phyloP scores from a whole-genome alignment of 1,284 basidiomycete genomes.

The Heterobasidion irregulare region DNA sequence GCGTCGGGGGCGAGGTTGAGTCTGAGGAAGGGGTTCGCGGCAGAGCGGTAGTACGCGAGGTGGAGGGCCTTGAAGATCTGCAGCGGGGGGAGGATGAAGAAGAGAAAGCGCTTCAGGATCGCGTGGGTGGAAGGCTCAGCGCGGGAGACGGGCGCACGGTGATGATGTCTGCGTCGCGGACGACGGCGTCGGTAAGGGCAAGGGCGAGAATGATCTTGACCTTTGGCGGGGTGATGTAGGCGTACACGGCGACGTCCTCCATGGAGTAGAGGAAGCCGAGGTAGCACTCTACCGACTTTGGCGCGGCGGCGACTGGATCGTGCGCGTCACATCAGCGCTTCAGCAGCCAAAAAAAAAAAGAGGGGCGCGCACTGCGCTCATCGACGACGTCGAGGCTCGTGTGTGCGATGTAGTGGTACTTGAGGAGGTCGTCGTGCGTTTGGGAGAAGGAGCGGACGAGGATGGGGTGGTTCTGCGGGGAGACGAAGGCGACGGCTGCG shows the following conservation, averaged over 20 bases:
- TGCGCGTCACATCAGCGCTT: slow-evolving; percentile 4
- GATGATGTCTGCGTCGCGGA: slow-evolving; percentile 67
- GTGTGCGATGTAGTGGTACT: slow-evolving; percentile 78
- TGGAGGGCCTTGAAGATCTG: slow-evolving; percentile 78
- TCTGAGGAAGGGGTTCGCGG: slow-evolving; percentile 73
- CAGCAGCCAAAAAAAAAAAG: background rate
- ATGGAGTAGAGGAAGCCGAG: slow-evolving; percentile 71
- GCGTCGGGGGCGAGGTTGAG: slow-evolving; percentile 41
- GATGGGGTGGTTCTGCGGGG: slow-evolving; percentile 73
- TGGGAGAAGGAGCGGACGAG: slow-evolving; percentile 58
- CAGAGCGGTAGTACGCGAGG: slow-evolving; percentile 69
- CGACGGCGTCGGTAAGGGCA: slow-evolving; percentile 67
- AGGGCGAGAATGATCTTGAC: slow-evolving; percentile 74
- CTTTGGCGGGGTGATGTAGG: slow-evolving; percentile 74
- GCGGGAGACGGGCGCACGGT: slow-evolving; percentile 33
- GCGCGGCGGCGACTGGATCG: slow-evolving; percentile 34
- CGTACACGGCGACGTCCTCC: slow-evolving; percentile 79
- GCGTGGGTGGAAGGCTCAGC: background rate
- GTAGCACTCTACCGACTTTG: slow-evolving; percentile 65
- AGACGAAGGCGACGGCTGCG: slow-evolving; percentile 75
- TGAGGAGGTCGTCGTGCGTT: slow-evolving; percentile 61
- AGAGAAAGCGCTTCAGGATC: background rate
- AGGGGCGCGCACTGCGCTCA: slow-evolving; percentile 41
- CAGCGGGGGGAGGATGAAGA: background rate
- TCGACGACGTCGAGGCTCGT: slow-evolving; percentile 76